Percentiles rank a stretch among this genome's conserved stretches.
Evolutionary conservation across 768 basidiomycete species (phyloP).

Genomic region (Exidia glandulosa): DNA sequence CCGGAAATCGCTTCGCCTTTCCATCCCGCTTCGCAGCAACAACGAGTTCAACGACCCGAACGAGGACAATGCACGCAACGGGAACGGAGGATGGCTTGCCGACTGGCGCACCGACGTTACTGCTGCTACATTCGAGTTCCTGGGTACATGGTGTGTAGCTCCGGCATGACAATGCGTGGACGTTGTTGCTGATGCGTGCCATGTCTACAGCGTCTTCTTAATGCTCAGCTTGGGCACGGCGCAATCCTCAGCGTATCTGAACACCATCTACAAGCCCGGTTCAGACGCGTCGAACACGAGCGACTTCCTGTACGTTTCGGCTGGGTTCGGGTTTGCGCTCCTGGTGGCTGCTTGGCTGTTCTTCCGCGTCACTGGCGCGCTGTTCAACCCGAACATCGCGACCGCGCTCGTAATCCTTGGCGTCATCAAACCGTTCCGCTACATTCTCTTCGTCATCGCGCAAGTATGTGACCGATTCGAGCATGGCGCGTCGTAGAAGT

Average conservation of each 20-base stretch:
- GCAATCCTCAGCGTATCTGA: not conserved
- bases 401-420: conserved; percentile 49
- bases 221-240: not conserved
- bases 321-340: conserved; percentile 37
- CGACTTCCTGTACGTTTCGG: not conserved
- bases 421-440: conserved; percentile 42
- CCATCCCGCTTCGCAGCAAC: no score
- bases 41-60: no score
- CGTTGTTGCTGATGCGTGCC: not conserved
- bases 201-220: not conserved
- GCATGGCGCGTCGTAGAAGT: not conserved
- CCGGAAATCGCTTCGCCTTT: no score
- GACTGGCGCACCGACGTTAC: not conserved
- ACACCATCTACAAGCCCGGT: not conserved
- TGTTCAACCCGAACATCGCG: conserved; percentile 57
- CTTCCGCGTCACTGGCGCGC: conserved; percentile 49
- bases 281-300: not conserved
- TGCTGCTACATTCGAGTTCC: not conserved
- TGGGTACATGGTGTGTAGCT: not conserved
- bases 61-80: no score
- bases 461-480: conserved; percentile 20
- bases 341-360: conserved; percentile 59
- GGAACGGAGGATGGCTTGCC: no score
- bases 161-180: not conserved
- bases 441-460: conserved; percentile 48